Conservation (phyloP, 169 alveolate genomes). For the Plasmodium sp. region DNA sequence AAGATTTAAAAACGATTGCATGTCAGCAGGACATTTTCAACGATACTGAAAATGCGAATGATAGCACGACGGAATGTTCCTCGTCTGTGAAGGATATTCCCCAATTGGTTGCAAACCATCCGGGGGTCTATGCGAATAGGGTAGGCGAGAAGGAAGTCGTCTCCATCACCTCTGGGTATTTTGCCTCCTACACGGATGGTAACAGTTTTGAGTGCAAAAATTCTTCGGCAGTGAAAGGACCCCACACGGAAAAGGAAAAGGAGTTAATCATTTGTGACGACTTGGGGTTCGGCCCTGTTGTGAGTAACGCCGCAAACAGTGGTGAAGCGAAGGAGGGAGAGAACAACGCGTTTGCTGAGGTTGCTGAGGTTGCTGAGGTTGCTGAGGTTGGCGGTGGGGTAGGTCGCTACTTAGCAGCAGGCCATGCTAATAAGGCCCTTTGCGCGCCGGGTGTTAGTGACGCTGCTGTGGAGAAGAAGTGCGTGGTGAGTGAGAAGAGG, state of each 20-base stretch:
- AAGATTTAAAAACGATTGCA: not conserved
- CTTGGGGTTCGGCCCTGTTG: not conserved
- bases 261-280: not conserved
- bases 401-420: not conserved
- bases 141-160: not conserved
- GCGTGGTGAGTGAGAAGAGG: not conserved
- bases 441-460: not conserved
- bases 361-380: too few relatives aligned
- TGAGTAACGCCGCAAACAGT: not conserved
- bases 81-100: slow-evolving; percentile 16
- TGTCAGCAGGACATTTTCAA: slow-evolving; percentile 17
- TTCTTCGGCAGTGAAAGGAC: not conserved
- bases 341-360: not conserved
- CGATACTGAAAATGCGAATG: slow-evolving; percentile 51
- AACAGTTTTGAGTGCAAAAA: not conserved
- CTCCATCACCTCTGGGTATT: not conserved
- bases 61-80: slow-evolving; percentile 35
- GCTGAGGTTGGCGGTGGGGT: not conserved
- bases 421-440: not conserved
- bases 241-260: not conserved
- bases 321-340: not conserved
- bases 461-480: not conserved
- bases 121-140: not conserved
- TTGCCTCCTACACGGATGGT: not conserved
- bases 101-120: not conserved